Evolutionary conservation across 495 filamentous ascomycete genomes (phyloP).

Genomic region (Aspergillus diversus): DNA sequence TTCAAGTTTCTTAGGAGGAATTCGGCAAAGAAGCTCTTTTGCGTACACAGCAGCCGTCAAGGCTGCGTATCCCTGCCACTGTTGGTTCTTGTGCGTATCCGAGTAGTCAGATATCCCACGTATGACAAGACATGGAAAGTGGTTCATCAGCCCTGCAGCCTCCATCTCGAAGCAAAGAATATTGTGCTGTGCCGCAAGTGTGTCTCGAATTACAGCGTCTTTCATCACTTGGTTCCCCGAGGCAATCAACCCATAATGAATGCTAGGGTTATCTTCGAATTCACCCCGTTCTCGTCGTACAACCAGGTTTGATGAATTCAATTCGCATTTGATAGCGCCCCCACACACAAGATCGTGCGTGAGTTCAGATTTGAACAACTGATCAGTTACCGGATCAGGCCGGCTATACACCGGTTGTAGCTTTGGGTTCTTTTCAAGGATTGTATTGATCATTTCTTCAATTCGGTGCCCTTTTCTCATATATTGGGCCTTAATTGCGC

Average conservation of each 20-base stretch:
- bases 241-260: slow-evolving; percentile 27
- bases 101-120: slow-evolving; percentile 41
- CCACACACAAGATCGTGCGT: slow-evolving; percentile 9
- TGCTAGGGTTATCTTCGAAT: slow-evolving; percentile 5
- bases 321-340: slow-evolving; percentile 28
- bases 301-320: not conserved
- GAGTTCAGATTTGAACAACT: slow-evolving; percentile 4
- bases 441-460: slow-evolving; percentile 20
- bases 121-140: slow-evolving; percentile 34
- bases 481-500: slow-evolving; percentile 23
- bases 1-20: not conserved
- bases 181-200: slow-evolving; percentile 22
- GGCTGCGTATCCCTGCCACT: slow-evolving; percentile 34
- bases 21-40: slow-evolving; percentile 21
- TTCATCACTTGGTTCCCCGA: slow-evolving; percentile 28
- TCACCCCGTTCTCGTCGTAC: slow-evolving; percentile 7
- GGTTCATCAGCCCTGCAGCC: slow-evolving; percentile 42
- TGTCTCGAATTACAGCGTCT: slow-evolving; percentile 14
- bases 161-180: slow-evolving; percentile 51
- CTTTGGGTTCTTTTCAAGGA: slow-evolving; percentile 18
- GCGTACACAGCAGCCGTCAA: slow-evolving; percentile 39
- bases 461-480: slow-evolving; percentile 19
- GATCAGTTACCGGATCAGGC: not conserved
- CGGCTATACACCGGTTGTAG: slow-evolving; percentile 18
- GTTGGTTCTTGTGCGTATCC: slow-evolving; percentile 41